Percentiles rank a stretch among this genome's conserved stretches.
phyloP scores from a whole-genome alignment of 2,329 filamentous ascomycete genomes.

The Helotiales sp. region DNA sequence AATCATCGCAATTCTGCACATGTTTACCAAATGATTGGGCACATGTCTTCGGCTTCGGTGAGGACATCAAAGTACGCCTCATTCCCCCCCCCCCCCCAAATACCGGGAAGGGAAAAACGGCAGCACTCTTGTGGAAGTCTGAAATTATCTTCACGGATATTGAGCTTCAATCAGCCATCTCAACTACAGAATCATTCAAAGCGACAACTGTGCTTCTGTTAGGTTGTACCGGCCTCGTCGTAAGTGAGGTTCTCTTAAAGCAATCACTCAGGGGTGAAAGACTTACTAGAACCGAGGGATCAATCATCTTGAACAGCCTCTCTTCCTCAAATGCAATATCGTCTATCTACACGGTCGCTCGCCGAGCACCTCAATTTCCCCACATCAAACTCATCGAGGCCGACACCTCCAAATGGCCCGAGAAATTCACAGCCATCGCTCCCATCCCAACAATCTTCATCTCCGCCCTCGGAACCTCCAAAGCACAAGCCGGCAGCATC shows the following conservation, averaged over 20 bases:
- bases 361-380: conserved; percentile 60
- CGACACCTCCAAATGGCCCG: conserved; percentile 72
- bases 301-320: conserved; percentile 71
- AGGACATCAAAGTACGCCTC: not conserved
- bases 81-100: no score
- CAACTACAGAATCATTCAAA: not conserved
- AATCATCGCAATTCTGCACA: not conserved
- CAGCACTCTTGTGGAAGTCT: no score
- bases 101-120: no score
- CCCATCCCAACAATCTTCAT: conserved; percentile 70
- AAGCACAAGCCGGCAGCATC: conserved; percentile 73
- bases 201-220: not conserved
- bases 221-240: not conserved
- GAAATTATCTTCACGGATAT: no score
- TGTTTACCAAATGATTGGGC: no score
- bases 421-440: conserved; percentile 58
- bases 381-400: conserved; percentile 64
- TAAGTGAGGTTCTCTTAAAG: not conserved
- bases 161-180: no score
- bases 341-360: conserved; percentile 63
- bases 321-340: conserved; percentile 58
- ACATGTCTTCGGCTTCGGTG: not conserved
- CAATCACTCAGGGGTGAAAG: not conserved
- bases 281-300: conserved; percentile 52
- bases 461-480: conserved; percentile 81